Conservation (phyloP, 176 grass and related monocot species). For the Triticum aestivum region DNA sequence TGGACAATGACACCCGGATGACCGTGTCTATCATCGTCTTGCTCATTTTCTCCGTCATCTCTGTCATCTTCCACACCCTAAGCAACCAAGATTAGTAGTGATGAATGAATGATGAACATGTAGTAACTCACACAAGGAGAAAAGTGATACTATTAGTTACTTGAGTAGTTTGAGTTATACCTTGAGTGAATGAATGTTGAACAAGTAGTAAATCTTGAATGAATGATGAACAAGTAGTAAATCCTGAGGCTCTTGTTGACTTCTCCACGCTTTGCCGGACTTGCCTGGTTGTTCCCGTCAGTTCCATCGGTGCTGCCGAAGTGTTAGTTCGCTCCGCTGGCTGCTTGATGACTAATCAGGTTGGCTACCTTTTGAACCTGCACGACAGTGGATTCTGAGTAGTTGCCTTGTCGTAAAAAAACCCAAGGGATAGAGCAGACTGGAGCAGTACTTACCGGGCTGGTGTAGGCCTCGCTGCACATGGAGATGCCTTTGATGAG, state of each 20-base stretch:
- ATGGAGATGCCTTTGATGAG: slow-evolving; percentile 87
- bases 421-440: not conserved
- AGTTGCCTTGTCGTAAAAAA: not conserved
- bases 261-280: slow-evolving; percentile 25
- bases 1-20: slow-evolving; percentile 56
- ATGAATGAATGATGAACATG: not conserved
- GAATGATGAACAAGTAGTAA: too few species aligned
- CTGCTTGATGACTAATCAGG: slow-evolving; percentile 53
- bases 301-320: slow-evolving; percentile 13
- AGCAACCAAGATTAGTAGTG: not conserved
- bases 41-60: slow-evolving; percentile 95
- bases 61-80: slow-evolving; percentile 78
- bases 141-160: not conserved
- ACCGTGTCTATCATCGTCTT: slow-evolving; percentile 67
- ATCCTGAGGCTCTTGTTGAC: slow-evolving; percentile 60
- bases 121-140: not conserved
- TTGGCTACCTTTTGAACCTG: slow-evolving; percentile 76
- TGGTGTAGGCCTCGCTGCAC: slow-evolving; percentile 66
- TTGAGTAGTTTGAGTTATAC: too few species aligned
- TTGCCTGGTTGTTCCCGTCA: slow-evolving; percentile 20
- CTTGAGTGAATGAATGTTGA: too few species aligned
- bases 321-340: slow-evolving; percentile 5
- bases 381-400: not conserved
- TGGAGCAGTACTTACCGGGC: slow-evolving; percentile 41
- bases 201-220: too few species aligned